These are phyloP conservation scores for Lotus japonicus DNA, from an alignment of 306 rosid genomes.

Conservation along the genomic window DNA sequence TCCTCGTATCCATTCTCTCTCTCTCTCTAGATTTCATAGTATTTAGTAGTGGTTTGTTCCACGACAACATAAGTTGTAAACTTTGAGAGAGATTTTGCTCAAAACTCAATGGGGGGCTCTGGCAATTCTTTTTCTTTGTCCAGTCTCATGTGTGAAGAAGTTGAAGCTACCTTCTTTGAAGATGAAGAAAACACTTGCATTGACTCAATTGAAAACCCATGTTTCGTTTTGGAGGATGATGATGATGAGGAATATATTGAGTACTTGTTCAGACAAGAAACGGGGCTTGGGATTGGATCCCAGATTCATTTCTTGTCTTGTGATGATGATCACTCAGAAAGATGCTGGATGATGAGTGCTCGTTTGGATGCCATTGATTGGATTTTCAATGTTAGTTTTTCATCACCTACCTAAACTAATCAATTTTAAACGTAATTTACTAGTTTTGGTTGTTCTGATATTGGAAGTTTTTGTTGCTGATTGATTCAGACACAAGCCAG, in stretches of 20 bases:
- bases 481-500: constrained; percentile 54
- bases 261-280: constrained; percentile 53
- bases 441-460: background rate
- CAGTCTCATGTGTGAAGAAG: constrained; percentile 62
- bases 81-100: constrained; percentile 1
- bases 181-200: constrained; percentile 14
- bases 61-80: constrained; percentile 13
- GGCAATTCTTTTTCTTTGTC: constrained; percentile 36
- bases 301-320: constrained; percentile 7
- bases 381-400: constrained; percentile 77
- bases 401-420: background rate
- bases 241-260: constrained; percentile 53
- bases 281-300: constrained; percentile 41
- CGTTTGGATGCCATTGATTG: constrained; percentile 67
- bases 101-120: constrained; percentile 42
- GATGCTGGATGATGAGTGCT: constrained; percentile 40
- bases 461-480: background rate
- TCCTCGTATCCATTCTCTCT: background rate
- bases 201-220: constrained; percentile 11
- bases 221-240: constrained; percentile 34
- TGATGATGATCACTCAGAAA: constrained; percentile 20
- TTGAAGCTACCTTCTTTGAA: constrained; percentile 33
- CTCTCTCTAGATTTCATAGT: constrained; percentile 25
- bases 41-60: constrained; percentile 32
- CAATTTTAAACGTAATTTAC: background rate